Conservation (phyloP, 169 alveolate species). For the Plasmodium billcollinsi region DNA sequence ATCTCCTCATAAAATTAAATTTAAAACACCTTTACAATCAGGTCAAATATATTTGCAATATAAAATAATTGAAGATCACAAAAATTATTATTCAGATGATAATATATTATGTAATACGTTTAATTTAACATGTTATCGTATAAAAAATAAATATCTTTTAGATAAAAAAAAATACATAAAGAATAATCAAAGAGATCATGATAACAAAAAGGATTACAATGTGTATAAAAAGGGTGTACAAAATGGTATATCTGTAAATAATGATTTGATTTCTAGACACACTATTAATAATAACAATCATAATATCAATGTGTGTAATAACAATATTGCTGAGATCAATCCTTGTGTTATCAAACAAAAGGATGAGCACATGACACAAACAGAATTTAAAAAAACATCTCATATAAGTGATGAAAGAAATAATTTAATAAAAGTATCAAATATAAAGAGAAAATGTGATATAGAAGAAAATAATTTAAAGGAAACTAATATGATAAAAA, state of each 20-base stretch:
- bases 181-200: background rate
- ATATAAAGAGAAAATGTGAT: background rate
- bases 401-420: background rate
- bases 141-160: slow-evolving; percentile 1
- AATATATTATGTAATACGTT: slow-evolving; percentile 1
- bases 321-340: background rate
- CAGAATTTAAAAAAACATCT: background rate
- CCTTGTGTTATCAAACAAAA: too few relatives aligned
- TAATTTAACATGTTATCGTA: slow-evolving; percentile 24
- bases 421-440: background rate
- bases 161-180: background rate
- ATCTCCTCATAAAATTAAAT: background rate
- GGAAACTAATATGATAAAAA: too few relatives aligned
- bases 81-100: slow-evolving; percentile 43
- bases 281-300: background rate
- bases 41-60: slow-evolving; percentile 9
- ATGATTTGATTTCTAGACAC: background rate
- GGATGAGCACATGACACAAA: background rate
- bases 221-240: background rate
- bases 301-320: background rate
- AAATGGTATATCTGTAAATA: background rate
- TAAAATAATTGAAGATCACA: slow-evolving; percentile 9
- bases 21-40: background rate
- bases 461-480: background rate
- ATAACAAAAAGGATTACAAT: background rate